Evolutionary conservation across 1,284 basidiomycete genomes (phyloP), one percentile per base, ranked within the genome.

Genomic region (Pyrrhoderma noxium): DNA sequence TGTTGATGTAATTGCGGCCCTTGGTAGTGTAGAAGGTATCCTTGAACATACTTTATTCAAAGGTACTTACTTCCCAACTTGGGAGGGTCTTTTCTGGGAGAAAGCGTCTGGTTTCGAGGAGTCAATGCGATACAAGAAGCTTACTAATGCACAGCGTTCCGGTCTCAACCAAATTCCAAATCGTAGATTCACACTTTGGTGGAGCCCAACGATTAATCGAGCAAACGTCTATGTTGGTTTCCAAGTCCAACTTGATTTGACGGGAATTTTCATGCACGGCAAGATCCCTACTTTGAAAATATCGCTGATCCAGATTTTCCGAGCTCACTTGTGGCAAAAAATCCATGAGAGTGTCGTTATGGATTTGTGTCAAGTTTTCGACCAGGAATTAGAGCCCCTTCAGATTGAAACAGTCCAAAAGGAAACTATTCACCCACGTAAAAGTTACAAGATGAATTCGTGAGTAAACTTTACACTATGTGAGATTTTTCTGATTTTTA

Each of bases 391-490:
- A 36, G 96, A 99, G 67, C 94, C 96, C 0, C 72, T 99, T 3
- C 93, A 97, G 62, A 99, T 99, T 63, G 96, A 99, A 75, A 98
- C 94, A 0, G 96, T 99, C 1, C 96, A 99, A 68, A 99, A 99
- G 72, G 95, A 99, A 71, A 98, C 95, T 0, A 98, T 99, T 59
- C 95, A 91, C 68, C 95, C 96, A 62, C 89, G 95, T 71, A 99
- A 98, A 77, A 96, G 92, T 76, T 99, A 99, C 82, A 97, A 98
- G 79, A 97, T 99, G 93, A 99, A 98, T 70, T 96, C 94, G 9
- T 78, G 72, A n/a, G 74, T 43, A 39, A n/a, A 38, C 35, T 47
- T 14, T 19, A 2, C 16, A 14, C 11, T n/a, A 16, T 18, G 27
- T 11, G 27, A 14, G 4, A 3, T 35, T 5, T 5, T 11, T 5